Evolutionary conservation across 2,329 filamentous ascomycete genomes (phyloP).

Genomic region (Colletotrichum spaethianum): DNA sequence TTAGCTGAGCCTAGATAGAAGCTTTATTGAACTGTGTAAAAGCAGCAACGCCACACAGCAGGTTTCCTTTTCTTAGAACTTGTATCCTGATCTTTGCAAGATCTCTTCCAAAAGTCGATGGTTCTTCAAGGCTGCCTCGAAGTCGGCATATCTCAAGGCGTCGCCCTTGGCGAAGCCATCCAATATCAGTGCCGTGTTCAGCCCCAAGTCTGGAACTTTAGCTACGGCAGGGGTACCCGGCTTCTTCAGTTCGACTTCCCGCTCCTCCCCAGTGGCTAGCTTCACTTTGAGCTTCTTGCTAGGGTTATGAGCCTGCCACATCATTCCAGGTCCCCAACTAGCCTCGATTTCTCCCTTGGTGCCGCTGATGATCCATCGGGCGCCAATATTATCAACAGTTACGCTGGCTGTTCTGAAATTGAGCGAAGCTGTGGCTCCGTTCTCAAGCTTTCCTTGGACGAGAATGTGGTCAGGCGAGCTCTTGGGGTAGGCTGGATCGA

Average conservation of each 20-base stretch:
- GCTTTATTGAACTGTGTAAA: neutral
- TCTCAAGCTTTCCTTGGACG: slow-evolving; percentile 51
- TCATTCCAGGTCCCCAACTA: slow-evolving; percentile 13
- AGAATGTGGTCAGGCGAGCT: slow-evolving; percentile 53
- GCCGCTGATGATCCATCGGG: slow-evolving; percentile 55
- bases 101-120: slow-evolving; percentile 45
- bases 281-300: slow-evolving; percentile 43
- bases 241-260: slow-evolving; percentile 15
- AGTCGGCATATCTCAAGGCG: slow-evolving; percentile 38
- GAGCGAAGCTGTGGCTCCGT: slow-evolving; percentile 49
- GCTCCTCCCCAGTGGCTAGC: slow-evolving; percentile 31
- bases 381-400: slow-evolving; percentile 43
- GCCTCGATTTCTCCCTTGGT: slow-evolving; percentile 53
- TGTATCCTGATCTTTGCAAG: slow-evolving; percentile 30
- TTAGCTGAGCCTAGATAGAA: neutral
- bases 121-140: slow-evolving; percentile 44
- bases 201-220: slow-evolving; percentile 31
- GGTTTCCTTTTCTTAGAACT: neutral
- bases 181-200: slow-evolving; percentile 44
- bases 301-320: slow-evolving; percentile 42
- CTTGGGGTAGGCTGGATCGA: slow-evolving; percentile 44
- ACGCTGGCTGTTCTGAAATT: slow-evolving; percentile 43
- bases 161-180: slow-evolving; percentile 44
- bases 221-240: slow-evolving; percentile 34
- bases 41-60: neutral